A percentile compares a stretch with the other conserved stretches of the same genome.
Conservation (phyloP, 140 eudicot species). For the Stevia rebaudiana region DNA sequence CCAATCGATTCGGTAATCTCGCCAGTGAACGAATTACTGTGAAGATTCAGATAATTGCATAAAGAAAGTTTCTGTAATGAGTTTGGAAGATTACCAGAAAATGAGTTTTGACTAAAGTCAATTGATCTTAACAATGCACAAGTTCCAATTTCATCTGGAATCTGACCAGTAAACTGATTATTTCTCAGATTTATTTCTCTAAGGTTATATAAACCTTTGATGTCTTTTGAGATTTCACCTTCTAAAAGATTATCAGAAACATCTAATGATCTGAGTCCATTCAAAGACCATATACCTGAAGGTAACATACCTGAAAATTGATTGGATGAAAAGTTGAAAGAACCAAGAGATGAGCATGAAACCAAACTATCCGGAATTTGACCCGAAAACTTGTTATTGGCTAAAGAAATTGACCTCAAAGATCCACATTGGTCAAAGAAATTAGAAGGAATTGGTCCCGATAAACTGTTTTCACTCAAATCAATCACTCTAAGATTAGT, state of each 20-base stretch:
- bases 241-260: conserved; percentile 61
- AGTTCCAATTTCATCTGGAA: conserved; percentile 69
- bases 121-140: conserved; percentile 59
- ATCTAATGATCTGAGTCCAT: conserved; percentile 62
- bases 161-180: conserved; percentile 51
- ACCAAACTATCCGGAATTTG: conserved; percentile 59
- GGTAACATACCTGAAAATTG: conserved; percentile 73
- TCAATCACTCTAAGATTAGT: conserved; percentile 51
- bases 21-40: conserved; percentile 47
- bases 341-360: conserved; percentile 56
- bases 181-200: conserved; percentile 48
- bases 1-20: conserved; percentile 73
- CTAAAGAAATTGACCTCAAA: conserved; percentile 56
- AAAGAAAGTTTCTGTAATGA: conserved; percentile 61
- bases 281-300: conserved; percentile 58
- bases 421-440: conserved; percentile 80
- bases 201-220: conserved; percentile 53
- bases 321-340: conserved; percentile 50
- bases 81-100: conserved; percentile 62
- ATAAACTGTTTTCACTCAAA: conserved; percentile 58
- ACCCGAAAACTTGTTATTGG: conserved; percentile 57
- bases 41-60: conserved; percentile 40
- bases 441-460: conserved; percentile 41
- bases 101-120: conserved; percentile 66
- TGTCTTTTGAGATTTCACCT: conserved; percentile 65